Percentiles rank a stretch among this genome's conserved stretches.
phyloP scores from a whole-genome alignment of 768 basidiomycete species.

The Neoboletus subvelutipes region DNA sequence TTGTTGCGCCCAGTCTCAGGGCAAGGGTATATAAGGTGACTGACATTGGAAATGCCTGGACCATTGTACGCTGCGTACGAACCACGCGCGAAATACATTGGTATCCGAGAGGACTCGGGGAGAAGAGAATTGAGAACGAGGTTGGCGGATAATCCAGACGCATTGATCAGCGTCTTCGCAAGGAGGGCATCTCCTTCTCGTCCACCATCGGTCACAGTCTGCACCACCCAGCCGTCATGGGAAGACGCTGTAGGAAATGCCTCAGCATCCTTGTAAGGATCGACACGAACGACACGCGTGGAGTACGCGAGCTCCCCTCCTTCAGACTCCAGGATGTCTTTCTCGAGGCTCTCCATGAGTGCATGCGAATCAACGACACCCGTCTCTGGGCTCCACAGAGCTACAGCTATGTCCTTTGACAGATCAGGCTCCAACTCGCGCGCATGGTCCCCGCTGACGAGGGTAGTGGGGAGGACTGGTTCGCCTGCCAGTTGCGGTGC shows the following conservation, averaged over 20 bases:
- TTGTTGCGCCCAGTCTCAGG: slow-evolving; percentile 60
- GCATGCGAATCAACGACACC: slow-evolving; percentile 90
- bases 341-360: slow-evolving; percentile 80
- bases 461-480: slow-evolving; percentile 55
- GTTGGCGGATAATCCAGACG: slow-evolving; percentile 71
- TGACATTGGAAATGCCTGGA: slow-evolving; percentile 63
- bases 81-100: slow-evolving; percentile 79
- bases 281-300: slow-evolving; percentile 84
- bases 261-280: slow-evolving; percentile 46
- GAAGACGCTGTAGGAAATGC: slow-evolving; percentile 23
- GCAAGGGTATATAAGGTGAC: slow-evolving; percentile 88
- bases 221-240: slow-evolving; percentile 86
- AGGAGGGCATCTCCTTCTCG: slow-evolving; percentile 61
- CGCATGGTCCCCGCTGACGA: slow-evolving; percentile 68
- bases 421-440: slow-evolving; percentile 81
- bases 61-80: slow-evolving; percentile 89
- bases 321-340: slow-evolving; percentile 72
- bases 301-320: slow-evolving; percentile 70
- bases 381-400: slow-evolving; percentile 81
- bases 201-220: slow-evolving; percentile 59
- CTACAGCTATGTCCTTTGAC: slow-evolving; percentile 63
- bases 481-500: slow-evolving; percentile 22
- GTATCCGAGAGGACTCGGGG: slow-evolving; percentile 53
- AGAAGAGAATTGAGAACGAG: slow-evolving; percentile 72
- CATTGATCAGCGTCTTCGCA: slow-evolving; percentile 77